Conservation (phyloP, 176 grass and related monocot species). For the Puya raimondii region DNA sequence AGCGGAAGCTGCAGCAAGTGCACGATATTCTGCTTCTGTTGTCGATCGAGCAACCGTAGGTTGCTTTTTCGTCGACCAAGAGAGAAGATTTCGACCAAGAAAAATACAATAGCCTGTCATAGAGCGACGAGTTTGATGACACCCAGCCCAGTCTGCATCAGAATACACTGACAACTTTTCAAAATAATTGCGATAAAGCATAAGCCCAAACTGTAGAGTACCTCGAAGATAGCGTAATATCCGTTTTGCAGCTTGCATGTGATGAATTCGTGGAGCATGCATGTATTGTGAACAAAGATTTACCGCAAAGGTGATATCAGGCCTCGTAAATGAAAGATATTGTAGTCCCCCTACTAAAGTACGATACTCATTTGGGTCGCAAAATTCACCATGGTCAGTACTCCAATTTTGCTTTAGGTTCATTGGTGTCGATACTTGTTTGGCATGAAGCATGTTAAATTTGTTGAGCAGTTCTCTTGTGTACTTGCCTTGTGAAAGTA, state of each 20-base stretch:
- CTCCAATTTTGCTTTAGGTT: too few relatives aligned
- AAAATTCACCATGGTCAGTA: not conserved
- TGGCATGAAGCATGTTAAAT: not conserved
- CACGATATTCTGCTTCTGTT: not conserved
- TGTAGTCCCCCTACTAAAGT: not conserved
- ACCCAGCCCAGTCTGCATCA: conserved; percentile 10
- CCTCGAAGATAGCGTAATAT: not conserved
- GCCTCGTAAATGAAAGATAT: not conserved
- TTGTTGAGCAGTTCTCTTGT: not conserved
- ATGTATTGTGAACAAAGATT: not conserved
- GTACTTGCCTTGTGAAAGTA: not conserved
- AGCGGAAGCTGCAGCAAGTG: not conserved
- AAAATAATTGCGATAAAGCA: not conserved
- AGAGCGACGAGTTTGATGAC: not conserved
- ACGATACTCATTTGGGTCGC: not conserved
- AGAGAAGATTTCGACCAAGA: not conserved
- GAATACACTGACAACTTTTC: not conserved
- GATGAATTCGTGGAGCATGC: not conserved
- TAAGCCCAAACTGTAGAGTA: not conserved
- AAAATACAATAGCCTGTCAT: not conserved
- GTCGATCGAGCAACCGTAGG: not conserved
- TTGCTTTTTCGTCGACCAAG: conserved; percentile 1
- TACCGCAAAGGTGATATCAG: not conserved
- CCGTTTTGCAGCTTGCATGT: not conserved
- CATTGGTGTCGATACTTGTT: not conserved